Percentiles rank a stretch among this genome's conserved stretches.
phyloP scores from a whole-genome alignment of 1,139 yeast species.

The Blastobotrys elegans region DNA sequence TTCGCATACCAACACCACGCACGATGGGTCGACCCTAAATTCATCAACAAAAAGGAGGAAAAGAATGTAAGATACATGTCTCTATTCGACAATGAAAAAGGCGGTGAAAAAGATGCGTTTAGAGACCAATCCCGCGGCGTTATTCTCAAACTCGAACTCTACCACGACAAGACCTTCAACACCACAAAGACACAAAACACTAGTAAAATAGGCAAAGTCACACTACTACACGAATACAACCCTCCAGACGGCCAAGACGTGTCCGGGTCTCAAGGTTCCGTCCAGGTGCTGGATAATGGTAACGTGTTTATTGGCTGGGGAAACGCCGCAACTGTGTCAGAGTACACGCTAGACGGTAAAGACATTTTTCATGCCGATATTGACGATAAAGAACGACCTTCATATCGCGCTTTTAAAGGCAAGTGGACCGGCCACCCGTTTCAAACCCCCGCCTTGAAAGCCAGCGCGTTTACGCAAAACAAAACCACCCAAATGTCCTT shows the following conservation, averaged over 20 bases:
- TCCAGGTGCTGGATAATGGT: constrained; percentile 38
- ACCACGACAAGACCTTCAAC: not conserved
- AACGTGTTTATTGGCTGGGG: constrained; percentile 42
- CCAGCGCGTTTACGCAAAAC: not conserved
- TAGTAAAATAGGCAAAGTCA: constrained; percentile 6
- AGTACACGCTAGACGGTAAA: constrained; percentile 32
- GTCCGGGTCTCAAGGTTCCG: constrained; percentile 36
- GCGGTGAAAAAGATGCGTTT: not conserved
- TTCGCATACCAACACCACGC: constrained; percentile 14
- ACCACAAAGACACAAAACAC: not conserved
- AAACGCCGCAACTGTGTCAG: constrained; percentile 39
- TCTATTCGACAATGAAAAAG: constrained; percentile 9
- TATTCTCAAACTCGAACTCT: constrained; percentile 7
- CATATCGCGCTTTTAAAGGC: constrained; percentile 11
- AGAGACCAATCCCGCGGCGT: constrained; percentile 11
- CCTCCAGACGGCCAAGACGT: not conserved
- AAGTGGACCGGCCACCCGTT: constrained; percentile 3
- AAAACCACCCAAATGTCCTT: constrained; percentile 5
- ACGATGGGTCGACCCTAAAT: constrained; percentile 13
- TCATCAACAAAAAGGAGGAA: constrained; percentile 5
- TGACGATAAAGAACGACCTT: constrained; percentile 2
- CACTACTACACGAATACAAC: constrained; percentile 6
- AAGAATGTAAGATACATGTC: constrained; percentile 7
- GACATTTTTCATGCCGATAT: constrained; percentile 35
- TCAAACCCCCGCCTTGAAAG: constrained; percentile 5